These are phyloP conservation scores for Aspergillus tubingensis DNA, from an alignment of 2,329 filamentous ascomycete species.

Conservation along the genomic window DNA sequence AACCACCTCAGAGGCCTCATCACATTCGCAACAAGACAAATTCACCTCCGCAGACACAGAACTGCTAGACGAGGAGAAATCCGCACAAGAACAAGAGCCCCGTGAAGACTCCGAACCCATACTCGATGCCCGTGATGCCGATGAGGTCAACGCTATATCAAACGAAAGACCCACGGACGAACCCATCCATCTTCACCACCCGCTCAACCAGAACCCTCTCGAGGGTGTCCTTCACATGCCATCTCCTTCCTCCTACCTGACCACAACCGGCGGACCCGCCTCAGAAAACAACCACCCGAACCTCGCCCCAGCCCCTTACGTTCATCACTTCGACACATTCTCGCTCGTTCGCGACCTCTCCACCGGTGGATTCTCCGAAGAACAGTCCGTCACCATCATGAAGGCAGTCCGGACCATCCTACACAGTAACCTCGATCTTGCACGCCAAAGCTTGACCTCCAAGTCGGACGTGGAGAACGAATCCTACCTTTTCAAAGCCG, in stretches of 20 bases:
- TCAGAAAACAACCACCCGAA: slow-evolving; percentile 61
- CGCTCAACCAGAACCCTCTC: slow-evolving; percentile 30
- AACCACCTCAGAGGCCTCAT: slow-evolving; percentile 14
- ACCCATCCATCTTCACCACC: slow-evolving; percentile 1
- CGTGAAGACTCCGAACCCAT: background rate
- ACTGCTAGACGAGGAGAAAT: slow-evolving; percentile 23
- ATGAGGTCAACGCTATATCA: slow-evolving; percentile 2
- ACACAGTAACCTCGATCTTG: slow-evolving; percentile 76
- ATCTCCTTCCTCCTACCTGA: slow-evolving; percentile 39
- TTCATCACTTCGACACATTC: slow-evolving; percentile 97
- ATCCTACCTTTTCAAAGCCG: slow-evolving; percentile 88
- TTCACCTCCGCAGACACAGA: background rate
- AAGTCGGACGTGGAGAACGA: slow-evolving; percentile 96
- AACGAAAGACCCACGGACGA: slow-evolving; percentile 16
- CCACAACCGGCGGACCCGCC: slow-evolving; percentile 27
- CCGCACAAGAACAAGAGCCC: slow-evolving; percentile 23
- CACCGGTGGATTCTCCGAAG: slow-evolving; percentile 67
- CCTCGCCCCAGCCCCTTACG: slow-evolving; percentile 70
- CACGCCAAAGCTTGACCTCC: slow-evolving; percentile 76
- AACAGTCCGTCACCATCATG: slow-evolving; percentile 84
- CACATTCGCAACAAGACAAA: slow-evolving; percentile 18
- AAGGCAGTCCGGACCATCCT: slow-evolving; percentile 82
- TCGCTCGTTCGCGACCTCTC: slow-evolving; percentile 79
- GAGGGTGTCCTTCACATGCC: slow-evolving; percentile 47
- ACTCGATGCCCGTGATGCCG: background rate